Evolutionary conservation across 306 rosid genomes (phyloP), one percentile per base, ranked within the genome.

Genomic region (Pyrus bretschneideri): DNA sequence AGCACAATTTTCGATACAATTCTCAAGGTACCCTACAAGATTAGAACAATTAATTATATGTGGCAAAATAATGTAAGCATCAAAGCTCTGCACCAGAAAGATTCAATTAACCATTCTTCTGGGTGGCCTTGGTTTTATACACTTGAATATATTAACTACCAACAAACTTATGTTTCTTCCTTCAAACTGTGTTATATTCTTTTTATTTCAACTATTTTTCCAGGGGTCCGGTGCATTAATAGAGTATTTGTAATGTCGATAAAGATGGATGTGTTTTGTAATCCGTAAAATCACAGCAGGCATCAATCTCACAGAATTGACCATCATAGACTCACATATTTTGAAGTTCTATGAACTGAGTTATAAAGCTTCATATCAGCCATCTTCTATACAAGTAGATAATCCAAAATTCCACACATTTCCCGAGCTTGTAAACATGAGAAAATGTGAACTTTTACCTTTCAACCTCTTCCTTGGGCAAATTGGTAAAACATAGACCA

Each of bases 391-490:
- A 17, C 8, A 66, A 35, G 49, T 35, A 35, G 4, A 66, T 21
- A 4, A 66, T 33, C 25, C 27, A 66, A 66, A 64, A 66, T 21
- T 11, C 46, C 25, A 19, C 14, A 11, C 14, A 73, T 59, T 73
- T 45, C 42, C 68, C 49, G 6, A 60, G 57, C 77, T 25, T 27
- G 45, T 61, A 29, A 61, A 44, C 70, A 18, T 27, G 21, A 6
- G 51, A 8, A n/a, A 65, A 72, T 22, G 9, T 30, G 18, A 25
- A 22, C 15, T 6, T 9, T 70, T 87, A 95, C 99, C 97, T 88
- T 76, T 95, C 96, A 72, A 89, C 81, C 81, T 95, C 93, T 81
- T 89, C 97, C 80, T 88, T 95, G 5, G 96, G 45, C 79, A 92
- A 69, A 82, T 87, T 92, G 4, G 99, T 90, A 61, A 87, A 92